Base-by-base conservation (phyloP, 1,139 yeast species). In the Candida freyschussii region DNA sequence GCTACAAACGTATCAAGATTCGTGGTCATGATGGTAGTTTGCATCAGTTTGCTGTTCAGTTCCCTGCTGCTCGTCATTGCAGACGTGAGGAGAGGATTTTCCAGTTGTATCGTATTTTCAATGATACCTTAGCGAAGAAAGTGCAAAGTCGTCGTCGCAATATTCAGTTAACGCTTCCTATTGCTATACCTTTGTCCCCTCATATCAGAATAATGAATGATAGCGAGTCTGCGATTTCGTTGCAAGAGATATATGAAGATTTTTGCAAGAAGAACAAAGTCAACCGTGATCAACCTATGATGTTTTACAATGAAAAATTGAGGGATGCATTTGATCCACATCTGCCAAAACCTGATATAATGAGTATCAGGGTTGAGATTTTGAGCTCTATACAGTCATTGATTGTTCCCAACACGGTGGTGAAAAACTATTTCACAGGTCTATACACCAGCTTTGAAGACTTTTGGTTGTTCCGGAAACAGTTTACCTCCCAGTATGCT, bases 11-110 rank as follows among this genome's bases (percentile, higher is more conserved):
- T 28, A 67, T 93, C 44, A 82, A 86, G 39, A 85, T 93, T 33
- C 75, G 96, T 34, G 98, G 97, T 8, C 85, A 85, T 50, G 96
- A 91, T 56, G 98, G 97, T 44, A 77, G 87, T 43, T 60, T 82
- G 37, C 96, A 91, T 58, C 77, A 91, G 27, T 93, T 91, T 67
- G 94, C 96, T 1, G 94, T 93, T 13, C 98, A 93, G 62, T 89
- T 84, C 59, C 98, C 99, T 5, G 95, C 98, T 13, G 96, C 96
- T 9, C 78, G 98, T 49, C 96, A 91, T 52, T 86, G 96, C 51
- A 82, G 98, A 53, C 77, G 98, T 37, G 99, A 93, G 57, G 99
- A 93, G 55, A 72, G 95, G 32, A 81, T 91, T 38, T 83, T 86
- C 67, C 98, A 91, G 57, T 62, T 93, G 46, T 89, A 86, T 69